These are phyloP conservation scores for Vitis amurensis DNA, from an alignment of 164 flowering plant genomes.

Conservation along the genomic window DNA sequence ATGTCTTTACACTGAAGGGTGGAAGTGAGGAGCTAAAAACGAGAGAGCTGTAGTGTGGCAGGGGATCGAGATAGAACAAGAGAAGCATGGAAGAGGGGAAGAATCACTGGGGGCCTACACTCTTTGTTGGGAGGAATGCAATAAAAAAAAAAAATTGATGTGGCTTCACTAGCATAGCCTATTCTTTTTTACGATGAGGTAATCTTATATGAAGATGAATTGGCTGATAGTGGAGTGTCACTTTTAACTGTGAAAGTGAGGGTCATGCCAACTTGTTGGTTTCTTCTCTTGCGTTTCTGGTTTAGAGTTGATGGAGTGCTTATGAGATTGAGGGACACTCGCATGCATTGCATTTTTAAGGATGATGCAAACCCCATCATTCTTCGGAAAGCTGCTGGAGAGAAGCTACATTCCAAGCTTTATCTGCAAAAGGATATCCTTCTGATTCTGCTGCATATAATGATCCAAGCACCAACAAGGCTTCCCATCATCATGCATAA, in stretches of 20 bases:
- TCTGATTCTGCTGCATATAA: conserved; percentile 62
- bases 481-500: conserved; percentile 55
- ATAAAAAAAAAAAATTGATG: conserved; percentile 14
- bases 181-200: conserved; percentile 99
- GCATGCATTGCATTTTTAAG: conserved; percentile 73
- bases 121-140: too few relatives aligned
- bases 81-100: too few relatives aligned
- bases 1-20: too few relatives aligned
- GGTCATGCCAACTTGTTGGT: conserved; percentile 98
- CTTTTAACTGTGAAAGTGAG: conserved; percentile 98
- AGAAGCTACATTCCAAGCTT: conserved; percentile 73
- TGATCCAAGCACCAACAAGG: conserved; percentile 60
- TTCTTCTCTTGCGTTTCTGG: conserved; percentile 96
- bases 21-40: too few relatives aligned
- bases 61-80: too few relatives aligned
- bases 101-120: too few relatives aligned
- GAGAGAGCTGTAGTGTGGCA: too few relatives aligned
- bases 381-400: conserved; percentile 96
- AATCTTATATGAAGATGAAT: conserved; percentile 88
- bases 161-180: conserved; percentile 75
- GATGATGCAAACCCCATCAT: conserved; percentile 38
- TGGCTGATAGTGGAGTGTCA: conserved; percentile 93
- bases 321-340: conserved; percentile 90
- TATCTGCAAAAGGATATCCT: conserved; percentile 63
- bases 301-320: conserved; percentile 98